Base-by-base conservation (phyloP, 106 monocot genomes). In the Apostasia ramifera region DNA sequence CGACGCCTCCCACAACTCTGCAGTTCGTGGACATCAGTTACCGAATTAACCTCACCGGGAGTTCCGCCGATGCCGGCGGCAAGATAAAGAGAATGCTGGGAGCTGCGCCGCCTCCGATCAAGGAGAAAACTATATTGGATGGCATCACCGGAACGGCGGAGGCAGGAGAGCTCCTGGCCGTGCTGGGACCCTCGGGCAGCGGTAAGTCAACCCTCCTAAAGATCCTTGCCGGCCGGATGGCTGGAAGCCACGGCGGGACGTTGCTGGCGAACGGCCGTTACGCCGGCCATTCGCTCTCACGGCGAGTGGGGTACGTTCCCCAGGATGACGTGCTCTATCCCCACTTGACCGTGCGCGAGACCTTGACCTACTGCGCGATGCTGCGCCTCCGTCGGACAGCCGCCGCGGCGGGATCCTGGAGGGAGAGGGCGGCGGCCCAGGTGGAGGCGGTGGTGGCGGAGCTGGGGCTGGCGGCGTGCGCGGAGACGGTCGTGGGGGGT, bases 281-380 rank as follows among this genome's bases (percentile, higher is more conserved):
- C 3, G 41, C 67, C 15, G 74, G 71, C 40, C 74, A 66, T 37
- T 6, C 77, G 2, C 67, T 67, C 41, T 60, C 65, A 14, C 57
- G 75, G 7, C 71, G 80, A 14, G 82, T 76, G 43, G 94, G 85
- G 61, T 90, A 78, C 78, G 90, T 90, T 0, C 53, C 87, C 26
- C 94, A 94, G 74, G 94, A 94, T 71, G 90, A 94, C 59, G 66
- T 90, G n/a, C 79, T 94, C 44, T 90, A 94, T 72, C 85, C 88
- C 8, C 88, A 93, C 66, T 77, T 88, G 50, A 93, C 88, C 55
- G 88, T 93, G 44, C 58, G 76, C 15, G 94, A 94, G 76, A 90
- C 94, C 4, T 73, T 94, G 13, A 76, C 78, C 42, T 94, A 81
- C 76, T 82, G 82, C 71, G 84, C 94, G 26, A 74, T 90, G 66